These are phyloP conservation scores for Talaromyces sp. DNA, from an alignment of 2,329 filamentous ascomycete species.

Conservation along the genomic window DNA sequence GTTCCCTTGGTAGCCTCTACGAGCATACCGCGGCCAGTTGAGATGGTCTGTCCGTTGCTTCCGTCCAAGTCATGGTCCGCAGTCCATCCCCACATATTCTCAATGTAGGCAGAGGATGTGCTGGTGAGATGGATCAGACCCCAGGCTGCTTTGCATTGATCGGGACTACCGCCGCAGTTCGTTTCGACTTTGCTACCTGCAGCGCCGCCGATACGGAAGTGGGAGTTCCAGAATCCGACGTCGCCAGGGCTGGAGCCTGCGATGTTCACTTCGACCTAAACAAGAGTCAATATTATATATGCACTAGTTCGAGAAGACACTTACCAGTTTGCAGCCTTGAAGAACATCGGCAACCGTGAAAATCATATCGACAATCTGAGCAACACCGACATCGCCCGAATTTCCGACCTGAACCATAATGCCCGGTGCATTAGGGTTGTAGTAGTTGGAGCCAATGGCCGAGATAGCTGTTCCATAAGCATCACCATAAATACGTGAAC, in stretches of 20 bases:
- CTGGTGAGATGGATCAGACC: slow-evolving; percentile 52
- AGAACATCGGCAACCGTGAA: slow-evolving; percentile 51
- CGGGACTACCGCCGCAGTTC: slow-evolving; percentile 36
- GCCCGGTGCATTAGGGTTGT: slow-evolving; percentile 42
- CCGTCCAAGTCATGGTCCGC: slow-evolving; percentile 51
- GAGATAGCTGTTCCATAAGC: slow-evolving; percentile 51
- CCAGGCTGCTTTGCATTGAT: slow-evolving; percentile 49
- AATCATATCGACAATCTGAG: slow-evolving; percentile 53
- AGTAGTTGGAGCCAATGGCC: slow-evolving; percentile 49
- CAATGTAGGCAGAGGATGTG: slow-evolving; percentile 51
- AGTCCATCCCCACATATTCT: slow-evolving; percentile 54
- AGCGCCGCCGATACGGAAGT: slow-evolving; percentile 49
- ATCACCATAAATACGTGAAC: slow-evolving; percentile 54
- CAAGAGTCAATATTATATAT: not conserved
- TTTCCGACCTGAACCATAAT: slow-evolving; percentile 53
- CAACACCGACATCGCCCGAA: slow-evolving; percentile 48
- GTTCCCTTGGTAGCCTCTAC: slow-evolving; percentile 49
- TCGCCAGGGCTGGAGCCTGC: slow-evolving; percentile 46
- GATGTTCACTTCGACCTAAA: slow-evolving; percentile 51
- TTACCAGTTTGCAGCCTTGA: slow-evolving; percentile 39
- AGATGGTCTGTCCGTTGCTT: slow-evolving; percentile 18
- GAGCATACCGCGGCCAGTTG: slow-evolving; percentile 48
- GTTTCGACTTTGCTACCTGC: slow-evolving; percentile 40
- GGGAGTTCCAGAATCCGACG: slow-evolving; percentile 51
- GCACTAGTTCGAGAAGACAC: not conserved